Conservation (phyloP, 176 grass and related monocot species). For the Rhynchospora tenuis region DNA sequence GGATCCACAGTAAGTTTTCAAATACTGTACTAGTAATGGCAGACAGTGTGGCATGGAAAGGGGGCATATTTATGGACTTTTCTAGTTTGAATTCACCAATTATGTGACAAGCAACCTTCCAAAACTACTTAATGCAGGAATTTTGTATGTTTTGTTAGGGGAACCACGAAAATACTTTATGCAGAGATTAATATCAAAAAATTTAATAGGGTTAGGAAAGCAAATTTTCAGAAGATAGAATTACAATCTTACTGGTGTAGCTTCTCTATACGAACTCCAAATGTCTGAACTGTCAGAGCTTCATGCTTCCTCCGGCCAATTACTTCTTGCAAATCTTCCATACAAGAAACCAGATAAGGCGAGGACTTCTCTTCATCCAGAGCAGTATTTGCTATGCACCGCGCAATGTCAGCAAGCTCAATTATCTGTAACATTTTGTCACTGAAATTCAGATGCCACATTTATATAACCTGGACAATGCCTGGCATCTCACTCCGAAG, state of each 20-base stretch:
- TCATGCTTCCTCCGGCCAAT: constrained; percentile 81
- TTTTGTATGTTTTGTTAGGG: background rate
- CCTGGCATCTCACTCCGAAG: background rate
- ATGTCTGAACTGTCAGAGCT: constrained; percentile 95
- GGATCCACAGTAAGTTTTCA: background rate
- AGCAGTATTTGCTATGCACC: constrained; percentile 80
- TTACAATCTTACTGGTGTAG: constrained; percentile 63
- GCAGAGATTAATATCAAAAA: background rate
- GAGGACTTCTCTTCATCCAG: constrained; percentile 88
- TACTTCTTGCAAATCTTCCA: constrained; percentile 99
- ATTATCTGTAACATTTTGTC: constrained; percentile 53
- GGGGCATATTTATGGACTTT: background rate
- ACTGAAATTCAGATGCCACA: background rate
- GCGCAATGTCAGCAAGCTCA: constrained; percentile 98
- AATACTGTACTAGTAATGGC: background rate
- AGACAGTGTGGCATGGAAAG: background rate
- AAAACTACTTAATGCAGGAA: background rate
- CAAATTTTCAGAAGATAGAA: background rate
- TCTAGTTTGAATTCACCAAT: background rate
- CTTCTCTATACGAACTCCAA: constrained; percentile 97
- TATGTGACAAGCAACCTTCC: background rate
- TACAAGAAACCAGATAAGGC: constrained; percentile 82
- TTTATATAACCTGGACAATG: background rate
- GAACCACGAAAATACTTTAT: background rate
- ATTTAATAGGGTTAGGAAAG: background rate